Base-by-base conservation (phyloP, 805 yeast genomes). In the Priceomyces fermenticarens region DNA sequence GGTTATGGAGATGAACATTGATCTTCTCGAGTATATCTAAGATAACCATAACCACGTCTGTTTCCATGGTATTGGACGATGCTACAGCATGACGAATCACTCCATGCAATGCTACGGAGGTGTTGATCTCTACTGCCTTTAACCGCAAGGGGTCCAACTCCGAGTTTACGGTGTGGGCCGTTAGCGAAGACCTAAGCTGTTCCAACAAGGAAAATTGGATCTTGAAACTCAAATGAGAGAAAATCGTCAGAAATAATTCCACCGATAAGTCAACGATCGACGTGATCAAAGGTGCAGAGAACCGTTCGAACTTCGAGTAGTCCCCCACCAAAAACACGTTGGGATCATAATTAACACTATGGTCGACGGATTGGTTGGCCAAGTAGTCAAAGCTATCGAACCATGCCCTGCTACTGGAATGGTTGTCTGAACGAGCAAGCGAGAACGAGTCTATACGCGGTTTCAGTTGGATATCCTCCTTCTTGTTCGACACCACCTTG, bases 181-280 rank as follows among this genome's bases (percentile, higher is more conserved):
- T 68, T 36, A 76, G 43, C 1, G 72, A 59, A 3, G 83, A 68
- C 48, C 89, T 75, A 46, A 93, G 62, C 40, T 82, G 86, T 53
- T 91, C 97, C 14, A 93, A 61, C n/a, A 93, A 71, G 1, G 97
- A 88, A 43, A 84, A 82, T 54, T 91, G 97, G 39, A 93, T 85
- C 46, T 88, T 86, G 3, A 78, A 63, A 6, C 90, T 79, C 49
- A 91, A 74, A 43, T 72, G 68, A 0, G 95, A 87, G 48, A 91
- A 84, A 1, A 85, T 71, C 7, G 75, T 55, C 4, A 86, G 79
- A 55, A 89, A 87, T 1, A 90, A 70, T 44, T 84, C 88, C 53
- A 91, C 80, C 0, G 97, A 83, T 2, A 76, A 57, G 61, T 91
- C 96, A n/a, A 88, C 75, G 2, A 86, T 56, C 3, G 70, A 58